Percentiles rank a stretch among this genome's conserved stretches.
Conservation (phyloP, 768 basidiomycete species). For the Leccinum longicurvipes region DNA sequence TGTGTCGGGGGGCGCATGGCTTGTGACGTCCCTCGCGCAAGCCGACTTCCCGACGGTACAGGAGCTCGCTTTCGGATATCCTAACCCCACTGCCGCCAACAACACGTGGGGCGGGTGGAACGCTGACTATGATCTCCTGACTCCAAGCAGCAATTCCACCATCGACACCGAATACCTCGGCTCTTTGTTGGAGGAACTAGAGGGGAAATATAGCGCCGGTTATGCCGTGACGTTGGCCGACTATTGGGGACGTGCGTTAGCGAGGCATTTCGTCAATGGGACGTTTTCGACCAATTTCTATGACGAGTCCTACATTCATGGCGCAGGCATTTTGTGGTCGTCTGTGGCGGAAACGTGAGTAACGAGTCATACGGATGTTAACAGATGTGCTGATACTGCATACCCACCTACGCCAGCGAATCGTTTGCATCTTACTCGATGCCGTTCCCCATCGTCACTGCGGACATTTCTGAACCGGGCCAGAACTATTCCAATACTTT, state of each 20-base stretch:
- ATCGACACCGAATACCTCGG: slow-evolving; percentile 16
- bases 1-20: too few relatives aligned
- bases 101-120: slow-evolving; percentile 35
- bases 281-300: slow-evolving; percentile 33
- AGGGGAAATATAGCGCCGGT: slow-evolving; percentile 31
- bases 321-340: slow-evolving; percentile 36
- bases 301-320: slow-evolving; percentile 30
- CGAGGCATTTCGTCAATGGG: slow-evolving; percentile 39
- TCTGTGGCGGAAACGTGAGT: slow-evolving; percentile 33
- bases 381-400: not conserved
- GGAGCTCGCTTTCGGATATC: slow-evolving; percentile 36
- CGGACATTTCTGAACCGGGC: slow-evolving; percentile 22
- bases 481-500: slow-evolving; percentile 24
- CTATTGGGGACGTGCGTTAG: slow-evolving; percentile 25
- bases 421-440: slow-evolving; percentile 33
- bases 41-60: slow-evolving; percentile 40
- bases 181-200: slow-evolving; percentile 23
- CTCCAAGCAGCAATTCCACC: slow-evolving; percentile 19
- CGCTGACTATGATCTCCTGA: slow-evolving; percentile 15
- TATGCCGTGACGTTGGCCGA: slow-evolving; percentile 32
- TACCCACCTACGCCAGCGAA: slow-evolving; percentile 16
- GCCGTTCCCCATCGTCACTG: slow-evolving; percentile 40
- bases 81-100: slow-evolving; percentile 11
- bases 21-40: slow-evolving; percentile 41
- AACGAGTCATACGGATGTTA: not conserved